Base-by-base conservation (phyloP, 768 basidiomycete genomes). In the Asterophora parasitica region DNA sequence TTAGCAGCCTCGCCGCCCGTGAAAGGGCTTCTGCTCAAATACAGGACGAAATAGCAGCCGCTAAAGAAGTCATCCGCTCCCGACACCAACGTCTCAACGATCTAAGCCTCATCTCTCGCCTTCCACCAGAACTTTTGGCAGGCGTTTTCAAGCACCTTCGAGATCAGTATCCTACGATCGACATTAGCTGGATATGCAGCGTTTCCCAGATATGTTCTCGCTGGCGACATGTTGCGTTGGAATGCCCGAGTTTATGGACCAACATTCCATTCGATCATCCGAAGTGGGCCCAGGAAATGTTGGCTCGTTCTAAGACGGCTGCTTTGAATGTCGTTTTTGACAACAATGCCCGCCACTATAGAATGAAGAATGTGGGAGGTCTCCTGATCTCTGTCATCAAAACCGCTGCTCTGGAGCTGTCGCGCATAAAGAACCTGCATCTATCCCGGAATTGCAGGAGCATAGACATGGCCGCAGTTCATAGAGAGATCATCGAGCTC, bases 131-230 rank as follows among this genome's bases (percentile, higher is more conserved):
- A 34, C 23, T 52, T n/a, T 44, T 52, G 3, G 28, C 15, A 4
- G 4, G 16, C 17, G 36, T 52, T 19, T 52, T 52, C 26, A 15
- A 41, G 40, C 33, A 16, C 26, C 33, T 44, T 7, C 42, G 16
- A 16, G 33, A 20, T n/a, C n/a, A n/a, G 4, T 2, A 12, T 7
- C 2, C 12, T 12, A 15, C 4, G 10, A 20, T 6, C 0, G 3
- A 28, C 15, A 4, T 9, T 35, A 8, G 10, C 3, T 17, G 23
- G 4, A 31, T 27, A 26, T 4, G 11, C 8, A 32, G 33, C 2
- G 38, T 52, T 16, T 32, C 51, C 17, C 47, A 52, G 38, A 43
- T 49, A 12, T 52, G 51, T 13, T 41, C 38, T n/a, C 43, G 41
- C 26, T 52, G 51, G 51, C 51, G 51, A 12, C 38, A 11, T 13